Percentiles rank a stretch among this genome's conserved stretches.
Conservation (phyloP, 1,284 basidiomycete species). For the Flammula alnicola region DNA sequence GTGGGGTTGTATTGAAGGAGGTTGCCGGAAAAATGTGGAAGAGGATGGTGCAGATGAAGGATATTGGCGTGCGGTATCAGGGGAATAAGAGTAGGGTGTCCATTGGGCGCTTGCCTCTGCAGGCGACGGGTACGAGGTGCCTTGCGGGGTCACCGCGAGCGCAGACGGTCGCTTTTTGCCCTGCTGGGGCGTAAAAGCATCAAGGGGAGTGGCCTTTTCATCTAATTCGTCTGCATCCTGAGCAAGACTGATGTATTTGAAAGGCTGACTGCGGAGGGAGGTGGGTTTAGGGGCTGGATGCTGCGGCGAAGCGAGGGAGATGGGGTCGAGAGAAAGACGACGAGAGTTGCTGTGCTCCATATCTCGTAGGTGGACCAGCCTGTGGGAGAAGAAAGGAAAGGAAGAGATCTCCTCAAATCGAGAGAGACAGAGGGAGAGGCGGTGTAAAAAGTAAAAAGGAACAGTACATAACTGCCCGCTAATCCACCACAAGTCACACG, state of each 20-base stretch:
- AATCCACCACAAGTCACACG: conserved; percentile 14
- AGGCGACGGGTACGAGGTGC: conserved; percentile 15
- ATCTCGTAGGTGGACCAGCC: conserved; percentile 37
- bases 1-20: conserved; percentile 7
- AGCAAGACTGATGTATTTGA: conserved; percentile 39
- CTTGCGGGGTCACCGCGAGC: conserved; percentile 21
- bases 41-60: conserved; percentile 19
- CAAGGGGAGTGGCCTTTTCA: conserved; percentile 36
- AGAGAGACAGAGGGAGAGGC: conserved; percentile 22
- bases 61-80: conserved; percentile 17
- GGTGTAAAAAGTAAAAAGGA: conserved; percentile 16
- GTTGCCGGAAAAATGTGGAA: conserved; percentile 15
- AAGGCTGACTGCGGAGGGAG: conserved; percentile 22
- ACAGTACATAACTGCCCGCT: conserved; percentile 10
- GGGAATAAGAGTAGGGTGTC: conserved; percentile 22
- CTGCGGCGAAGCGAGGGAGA: conserved; percentile 36
- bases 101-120: conserved; percentile 22
- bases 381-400: too few species aligned
- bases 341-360: conserved; percentile 35
- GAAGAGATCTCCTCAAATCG: too few species aligned
- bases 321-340: conserved; percentile 33
- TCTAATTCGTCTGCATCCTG: conserved; percentile 30
- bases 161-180: conserved; percentile 18
- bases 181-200: conserved; percentile 14
- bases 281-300: too few species aligned